Evolutionary conservation across 257 asterid species (phyloP), one percentile per base, ranked within the genome.

Genomic region (Lavandula angustifolia): DNA sequence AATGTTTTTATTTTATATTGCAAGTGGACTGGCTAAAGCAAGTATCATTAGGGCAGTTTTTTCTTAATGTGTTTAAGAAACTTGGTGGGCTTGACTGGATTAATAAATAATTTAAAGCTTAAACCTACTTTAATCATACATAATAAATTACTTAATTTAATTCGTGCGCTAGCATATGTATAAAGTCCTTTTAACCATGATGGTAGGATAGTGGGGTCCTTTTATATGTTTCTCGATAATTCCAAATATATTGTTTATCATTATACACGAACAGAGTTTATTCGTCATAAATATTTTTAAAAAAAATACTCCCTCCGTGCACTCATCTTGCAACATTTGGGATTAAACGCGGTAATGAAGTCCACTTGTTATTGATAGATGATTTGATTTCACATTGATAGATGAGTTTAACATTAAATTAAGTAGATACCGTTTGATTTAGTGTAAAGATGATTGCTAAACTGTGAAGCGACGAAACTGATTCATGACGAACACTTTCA

Each of bases 21-120:
- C 81, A 76, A 81, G 74, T 78, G 76, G 80, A 34, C 17, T 9
- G 48, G 55, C 43, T 43, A 75, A 75, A 79, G 75, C 67, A 35
- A 73, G 34, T 55, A 71, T 47, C 47, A 52, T 46, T 62, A 71
- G 77, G 61, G 75, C 27, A 17, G 53, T 48, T 55, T 67, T 59
- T 64, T 57, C 40, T 60, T 76, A 64, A 71, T 63, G 59, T 70
- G 61, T 40, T 49, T 70, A 42, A 54, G 49, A 69, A 68, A 72
- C 66, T 62, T 67, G 76, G 27, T 41, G 65, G 47, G 57, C 71
- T 75, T 68, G 66, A 76, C 76, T 74, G 54, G 12, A 68, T 64
- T 71, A 59, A 50, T 71, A 62, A 71, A n/a, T 51, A 49, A 73
- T 72, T 54, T 34, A 78, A 71, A 53, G 41, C 54, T 63, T 67